These are phyloP conservation scores for Cymodocea nodosa DNA, from an alignment of 116 monocot genomes.

Conservation along the genomic window DNA sequence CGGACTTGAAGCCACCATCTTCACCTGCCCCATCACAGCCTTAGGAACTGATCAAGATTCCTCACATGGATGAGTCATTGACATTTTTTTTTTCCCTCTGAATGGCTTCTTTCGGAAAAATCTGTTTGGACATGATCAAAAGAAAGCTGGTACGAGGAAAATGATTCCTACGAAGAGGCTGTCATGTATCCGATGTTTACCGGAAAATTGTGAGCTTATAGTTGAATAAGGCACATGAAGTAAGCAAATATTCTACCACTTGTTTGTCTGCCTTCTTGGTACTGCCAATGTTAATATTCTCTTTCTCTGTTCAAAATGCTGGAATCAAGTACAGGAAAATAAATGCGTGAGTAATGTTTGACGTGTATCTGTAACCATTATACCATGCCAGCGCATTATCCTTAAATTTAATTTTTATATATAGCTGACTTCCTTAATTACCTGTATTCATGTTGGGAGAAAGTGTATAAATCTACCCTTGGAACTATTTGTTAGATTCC, in stretches of 20 bases:
- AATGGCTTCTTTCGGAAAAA: neutral
- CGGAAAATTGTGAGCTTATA: neutral
- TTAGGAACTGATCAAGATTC: slow-evolving; percentile 12
- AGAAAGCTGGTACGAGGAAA: neutral
- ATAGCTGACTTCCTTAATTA: no score
- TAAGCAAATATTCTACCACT: neutral
- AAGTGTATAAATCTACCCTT: no score
- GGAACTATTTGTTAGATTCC: no score
- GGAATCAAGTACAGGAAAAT: no score
- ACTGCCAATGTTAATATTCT: no score
- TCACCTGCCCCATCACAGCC: slow-evolving; percentile 73
- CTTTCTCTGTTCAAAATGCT: no score
- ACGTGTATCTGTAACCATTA: no score
- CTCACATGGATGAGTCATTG: neutral
- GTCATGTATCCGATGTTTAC: neutral
- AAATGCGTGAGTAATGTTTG: no score
- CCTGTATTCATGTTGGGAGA: no score
- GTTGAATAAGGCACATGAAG: neutral
- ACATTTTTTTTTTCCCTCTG: neutral
- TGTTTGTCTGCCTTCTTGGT: no score
- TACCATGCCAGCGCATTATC: no score
- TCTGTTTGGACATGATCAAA: neutral
- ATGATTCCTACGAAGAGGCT: neutral
- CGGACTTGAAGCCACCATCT: slow-evolving; percentile 80
- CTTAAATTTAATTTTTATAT: no score